A percentile compares a stretch with the other conserved stretches of the same genome.
These are phyloP conservation scores for Plasmopara halstedii DNA, from an alignment of 352 stramenopile genomes.

Conservation along the genomic window DNA sequence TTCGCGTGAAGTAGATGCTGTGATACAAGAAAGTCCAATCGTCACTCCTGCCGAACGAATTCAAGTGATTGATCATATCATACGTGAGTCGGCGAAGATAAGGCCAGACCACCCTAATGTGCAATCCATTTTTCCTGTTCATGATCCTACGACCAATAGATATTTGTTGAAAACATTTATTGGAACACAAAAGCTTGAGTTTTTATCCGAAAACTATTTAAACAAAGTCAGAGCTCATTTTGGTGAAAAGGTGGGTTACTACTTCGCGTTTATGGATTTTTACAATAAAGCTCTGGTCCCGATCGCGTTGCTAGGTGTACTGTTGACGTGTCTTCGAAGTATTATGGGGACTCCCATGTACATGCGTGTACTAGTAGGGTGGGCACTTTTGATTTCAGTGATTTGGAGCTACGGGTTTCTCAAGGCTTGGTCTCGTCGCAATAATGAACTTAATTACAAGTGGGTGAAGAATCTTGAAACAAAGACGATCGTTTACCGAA, in stretches of 20 bases:
- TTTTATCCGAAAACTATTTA: slow-evolving; percentile 50
- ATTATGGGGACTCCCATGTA: slow-evolving; percentile 67
- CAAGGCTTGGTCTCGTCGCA: slow-evolving; percentile 70
- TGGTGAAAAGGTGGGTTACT: slow-evolving; percentile 80
- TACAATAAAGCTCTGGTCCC: slow-evolving; percentile 81
- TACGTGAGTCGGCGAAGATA: slow-evolving; percentile 63
- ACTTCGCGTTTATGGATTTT: slow-evolving; percentile 82
- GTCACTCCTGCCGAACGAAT: slow-evolving; percentile 71
- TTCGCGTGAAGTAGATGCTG: slow-evolving; percentile 58
- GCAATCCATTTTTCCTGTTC: slow-evolving; percentile 71
- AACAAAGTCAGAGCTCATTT: slow-evolving; percentile 66
- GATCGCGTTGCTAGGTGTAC: slow-evolving; percentile 62
- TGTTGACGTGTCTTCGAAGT: slow-evolving; percentile 56
- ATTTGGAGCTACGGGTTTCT: slow-evolving; percentile 79
- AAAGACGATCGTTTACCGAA: slow-evolving; percentile 64
- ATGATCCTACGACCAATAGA: slow-evolving; percentile 61
- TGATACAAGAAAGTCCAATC: slow-evolving; percentile 46
- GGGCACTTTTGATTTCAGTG: slow-evolving; percentile 69
- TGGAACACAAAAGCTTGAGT: slow-evolving; percentile 55
- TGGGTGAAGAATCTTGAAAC: slow-evolving; percentile 67
- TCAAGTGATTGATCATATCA: slow-evolving; percentile 79
- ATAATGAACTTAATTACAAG: slow-evolving; percentile 61
- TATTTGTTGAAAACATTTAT: slow-evolving; percentile 72
- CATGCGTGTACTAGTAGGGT: slow-evolving; percentile 70
- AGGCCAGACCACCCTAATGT: slow-evolving; percentile 43